Base-by-base conservation (phyloP, 805 yeast genomes). In the Isabelozyma gotoi region DNA sequence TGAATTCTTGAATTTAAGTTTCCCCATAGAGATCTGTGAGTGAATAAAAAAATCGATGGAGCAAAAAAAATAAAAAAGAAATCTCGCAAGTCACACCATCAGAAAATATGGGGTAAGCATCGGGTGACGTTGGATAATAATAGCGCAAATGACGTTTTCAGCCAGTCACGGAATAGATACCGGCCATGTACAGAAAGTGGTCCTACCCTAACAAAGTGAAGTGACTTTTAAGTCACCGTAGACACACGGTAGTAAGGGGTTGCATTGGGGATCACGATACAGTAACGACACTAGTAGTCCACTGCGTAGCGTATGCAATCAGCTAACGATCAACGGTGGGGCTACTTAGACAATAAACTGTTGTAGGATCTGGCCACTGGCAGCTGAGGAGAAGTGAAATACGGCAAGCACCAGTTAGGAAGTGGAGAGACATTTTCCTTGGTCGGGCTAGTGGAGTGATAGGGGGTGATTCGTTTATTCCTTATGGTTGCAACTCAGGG, bases 1-100 rank as follows among this genome's bases (percentile, higher is more conserved):
- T 14, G 43, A 44, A 20, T 48, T 48, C 20, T 48, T 48, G 36
- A 48, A 48, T 20, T 36, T 42, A 14, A 48, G 41, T 35, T 46
- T 48, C 17, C 48, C 52, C 52, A 48, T 48, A 32, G 12, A 5
- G 29, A 24, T 10, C n/a, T 3, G 10, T 3, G 12, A n/a, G 12
- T 10, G 1, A 24, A 24, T 4, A 24, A 24, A 24, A 7, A 24
- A 24, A 24, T 2, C 7, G 24, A 21, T 10, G 11, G 11, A 21
- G 11, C 8, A 3, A 24, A 24, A 24, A 24, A 4, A 24, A 24
- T 24, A 24, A 24, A 24, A 24, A 4, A 24, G 12, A 24, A 24
- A 24, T 24, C 29, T 24, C 29, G 6, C 29, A 24, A 24, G 29
- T 24, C 29, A 24, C 29, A 24, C 29, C 29, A 24, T 24, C 29